Percentiles rank a stretch among this genome's conserved stretches.
These are phyloP conservation scores for Colletotrichum sp. DNA, from an alignment of 2,329 filamentous ascomycete genomes.

Conservation along the genomic window DNA sequence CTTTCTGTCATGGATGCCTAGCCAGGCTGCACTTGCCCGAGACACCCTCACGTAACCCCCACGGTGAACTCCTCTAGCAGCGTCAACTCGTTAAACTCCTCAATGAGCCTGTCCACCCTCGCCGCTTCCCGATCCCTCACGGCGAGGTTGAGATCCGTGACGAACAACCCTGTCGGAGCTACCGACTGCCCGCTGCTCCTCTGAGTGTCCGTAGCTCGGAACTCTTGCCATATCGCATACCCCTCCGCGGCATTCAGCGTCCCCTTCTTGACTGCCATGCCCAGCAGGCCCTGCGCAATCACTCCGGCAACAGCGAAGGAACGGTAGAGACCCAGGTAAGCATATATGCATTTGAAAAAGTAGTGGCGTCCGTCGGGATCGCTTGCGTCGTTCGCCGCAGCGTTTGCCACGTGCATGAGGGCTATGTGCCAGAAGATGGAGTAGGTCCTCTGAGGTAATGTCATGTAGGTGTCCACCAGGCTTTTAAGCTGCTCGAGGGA, in stretches of 20 bases:
- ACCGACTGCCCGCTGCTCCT: conserved; percentile 22
- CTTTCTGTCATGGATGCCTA: background rate
- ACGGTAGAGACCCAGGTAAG: conserved; percentile 37
- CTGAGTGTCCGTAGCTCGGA: conserved; percentile 28
- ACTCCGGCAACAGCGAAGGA: conserved; percentile 39
- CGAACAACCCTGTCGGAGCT: conserved; percentile 34
- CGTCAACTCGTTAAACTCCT: conserved; percentile 31
- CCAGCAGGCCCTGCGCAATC: conserved; percentile 37
- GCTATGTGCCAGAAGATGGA: conserved; percentile 45
- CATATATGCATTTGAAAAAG: conserved; percentile 41
- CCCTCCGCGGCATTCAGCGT: conserved; percentile 33
- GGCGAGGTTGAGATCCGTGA: conserved; percentile 39
- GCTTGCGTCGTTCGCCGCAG: conserved; percentile 31
- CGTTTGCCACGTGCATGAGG: conserved; percentile 42
- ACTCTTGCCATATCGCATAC: conserved; percentile 31
- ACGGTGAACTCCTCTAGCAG: conserved; percentile 13
- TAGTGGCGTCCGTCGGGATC: conserved; percentile 37
- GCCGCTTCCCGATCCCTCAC: conserved; percentile 36
- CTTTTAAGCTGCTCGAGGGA: conserved; percentile 42
- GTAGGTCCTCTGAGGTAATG: conserved; percentile 34
- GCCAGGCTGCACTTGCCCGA: background rate
- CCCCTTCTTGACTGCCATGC: conserved; percentile 37
- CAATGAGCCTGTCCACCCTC: conserved; percentile 35
- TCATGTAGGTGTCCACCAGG: conserved; percentile 41
- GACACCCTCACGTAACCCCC: background rate